Conservation (phyloP, 169 alveolate genomes). For the Cryptosporidium muris region DNA sequence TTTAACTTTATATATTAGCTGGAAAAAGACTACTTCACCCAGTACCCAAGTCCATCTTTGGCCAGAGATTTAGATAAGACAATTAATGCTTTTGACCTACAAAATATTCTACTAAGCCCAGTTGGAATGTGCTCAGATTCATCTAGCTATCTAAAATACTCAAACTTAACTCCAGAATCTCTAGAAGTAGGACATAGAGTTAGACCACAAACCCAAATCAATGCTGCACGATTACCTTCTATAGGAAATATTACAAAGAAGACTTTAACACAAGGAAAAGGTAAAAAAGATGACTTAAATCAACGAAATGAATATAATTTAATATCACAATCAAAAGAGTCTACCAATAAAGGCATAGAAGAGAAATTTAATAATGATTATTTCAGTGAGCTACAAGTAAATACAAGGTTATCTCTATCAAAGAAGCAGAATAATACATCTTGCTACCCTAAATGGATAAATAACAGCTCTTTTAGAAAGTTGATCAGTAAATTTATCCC, state of each 20-base stretch:
- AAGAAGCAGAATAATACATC: background rate
- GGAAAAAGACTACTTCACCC: background rate
- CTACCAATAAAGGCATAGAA: too few relatives aligned
- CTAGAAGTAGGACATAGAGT: too few relatives aligned
- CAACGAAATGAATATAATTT: too few relatives aligned
- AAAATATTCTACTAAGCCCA: conserved; percentile 38
- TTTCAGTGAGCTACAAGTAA: too few relatives aligned
- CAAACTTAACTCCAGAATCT: background rate
- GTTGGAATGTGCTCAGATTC: background rate
- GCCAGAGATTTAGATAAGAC: conserved; percentile 21
- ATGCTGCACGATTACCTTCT: too few relatives aligned
- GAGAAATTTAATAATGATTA: too few relatives aligned
- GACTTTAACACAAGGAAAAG: too few relatives aligned
- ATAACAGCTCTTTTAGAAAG: conserved; percentile 9
- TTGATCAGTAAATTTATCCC: conserved; percentile 52
- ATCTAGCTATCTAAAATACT: conserved; percentile 1
- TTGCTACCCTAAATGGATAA: conserved; percentile 41
- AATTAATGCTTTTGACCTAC: conserved; percentile 13
- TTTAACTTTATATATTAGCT: background rate
- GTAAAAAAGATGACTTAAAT: too few relatives aligned
- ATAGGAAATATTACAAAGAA: too few relatives aligned
- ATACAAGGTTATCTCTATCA: too few relatives aligned
- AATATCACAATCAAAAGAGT: too few relatives aligned
- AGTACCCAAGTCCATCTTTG: conserved; percentile 31
- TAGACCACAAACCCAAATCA: too few relatives aligned